These are phyloP conservation scores for Casuarina cunninghamiana DNA, from an alignment of 306 rosid species.

Conservation along the genomic window DNA sequence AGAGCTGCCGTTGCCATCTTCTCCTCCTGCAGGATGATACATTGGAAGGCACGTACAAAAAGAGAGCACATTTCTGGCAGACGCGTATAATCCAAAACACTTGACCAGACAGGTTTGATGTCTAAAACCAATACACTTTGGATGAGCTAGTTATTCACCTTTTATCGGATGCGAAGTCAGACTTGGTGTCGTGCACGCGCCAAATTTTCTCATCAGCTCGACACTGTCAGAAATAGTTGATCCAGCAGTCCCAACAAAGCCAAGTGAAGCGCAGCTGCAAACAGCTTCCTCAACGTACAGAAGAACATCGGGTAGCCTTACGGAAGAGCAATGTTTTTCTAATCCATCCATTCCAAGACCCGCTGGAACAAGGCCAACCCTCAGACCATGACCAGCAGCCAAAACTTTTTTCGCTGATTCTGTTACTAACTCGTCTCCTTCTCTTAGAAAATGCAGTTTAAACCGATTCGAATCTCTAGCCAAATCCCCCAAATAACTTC, in stretches of 20 bases:
- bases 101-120: neutral
- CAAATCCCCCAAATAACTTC: slow-evolving; percentile 73
- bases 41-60: slow-evolving; percentile 1
- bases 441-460: slow-evolving; percentile 57
- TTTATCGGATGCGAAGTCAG: slow-evolving; percentile 13
- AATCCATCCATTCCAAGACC: slow-evolving; percentile 27
- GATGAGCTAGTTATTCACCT: slow-evolving; percentile 10
- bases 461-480: slow-evolving; percentile 42
- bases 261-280: slow-evolving; percentile 85
- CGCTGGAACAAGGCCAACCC: slow-evolving; percentile 35
- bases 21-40: slow-evolving; percentile 16
- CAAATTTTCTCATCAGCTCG: slow-evolving; percentile 64
- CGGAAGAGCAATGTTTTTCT: slow-evolving; percentile 50
- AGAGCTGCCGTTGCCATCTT: neutral
- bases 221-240: slow-evolving; percentile 83
- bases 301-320: slow-evolving; percentile 56
- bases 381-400: slow-evolving; percentile 50
- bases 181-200: slow-evolving; percentile 38
- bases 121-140: slow-evolving; percentile 6
- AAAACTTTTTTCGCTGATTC: slow-evolving; percentile 53
- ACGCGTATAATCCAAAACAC: slow-evolving; percentile 1
- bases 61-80: neutral
- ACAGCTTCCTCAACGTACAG: slow-evolving; percentile 73
- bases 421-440: slow-evolving; percentile 46
- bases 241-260: slow-evolving; percentile 86